Evolutionary conservation across 2,329 filamentous ascomycete genomes (phyloP), one percentile per base, ranked within the genome.

Genomic region (Albifimbria verrucaria): DNA sequence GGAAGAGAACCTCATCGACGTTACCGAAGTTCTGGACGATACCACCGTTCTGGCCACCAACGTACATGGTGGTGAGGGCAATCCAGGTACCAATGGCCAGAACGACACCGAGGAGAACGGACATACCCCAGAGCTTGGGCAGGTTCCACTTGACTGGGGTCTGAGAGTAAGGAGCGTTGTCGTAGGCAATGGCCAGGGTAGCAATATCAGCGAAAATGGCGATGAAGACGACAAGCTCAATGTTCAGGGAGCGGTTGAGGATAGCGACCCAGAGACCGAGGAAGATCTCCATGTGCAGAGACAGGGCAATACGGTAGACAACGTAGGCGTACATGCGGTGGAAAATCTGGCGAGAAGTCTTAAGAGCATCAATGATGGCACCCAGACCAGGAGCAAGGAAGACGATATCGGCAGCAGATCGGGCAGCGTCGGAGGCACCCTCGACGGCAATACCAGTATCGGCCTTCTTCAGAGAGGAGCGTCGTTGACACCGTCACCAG

Each of bases 281-380:
- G 81, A 92, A 96, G 70, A 95, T 89, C 76, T 94, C 90, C 68
- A 96, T 81, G 72, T 96, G 92, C 59, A 96, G 85, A 17, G 91
- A 96, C 66, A 96, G 77, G 48, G 92, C 91, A 67, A 96, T 96
- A 82, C 92, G 90, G 79, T 96, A 96, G 66, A 96, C 89, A 61
- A 96, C 90, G 78, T 96, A 96, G 55, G 91, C 89, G 77, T 96
- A 94, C 91, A 96, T 96, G 66, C 92, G 90, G 77, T 96, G 91
- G 81, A 96, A 96, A 72, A 96, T 96, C 73, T 95, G 91, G 66
- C 92, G 89, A 26, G 90, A 93, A 61, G 89, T 95, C 79, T 96
- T 96, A 63, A 96, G 82, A 56, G 91, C 90, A 70, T 95, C 90
- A 65, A 96, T 95, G 72, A 96, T 95, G 58, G 91, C 89, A 73